Evolutionary conservation across 2,329 filamentous ascomycete species (phyloP).

Genomic region (Trichoderma harzianum): DNA sequence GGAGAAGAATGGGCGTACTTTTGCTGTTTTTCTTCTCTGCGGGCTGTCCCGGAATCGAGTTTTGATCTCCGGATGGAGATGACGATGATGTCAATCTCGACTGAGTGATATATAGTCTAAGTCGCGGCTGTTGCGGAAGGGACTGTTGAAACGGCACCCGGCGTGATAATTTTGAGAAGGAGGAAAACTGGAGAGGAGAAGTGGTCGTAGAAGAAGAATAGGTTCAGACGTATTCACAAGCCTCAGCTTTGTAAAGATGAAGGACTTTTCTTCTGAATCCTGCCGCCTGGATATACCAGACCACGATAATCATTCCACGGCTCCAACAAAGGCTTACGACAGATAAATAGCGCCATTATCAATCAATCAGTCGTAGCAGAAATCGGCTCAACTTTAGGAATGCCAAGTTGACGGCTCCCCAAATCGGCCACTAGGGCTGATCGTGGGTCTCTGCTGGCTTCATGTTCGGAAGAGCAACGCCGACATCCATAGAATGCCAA

Average conservation of each 20-base stretch:
- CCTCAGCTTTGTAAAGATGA: not conserved
- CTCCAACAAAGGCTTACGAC: not conserved
- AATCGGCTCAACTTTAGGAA: not conserved
- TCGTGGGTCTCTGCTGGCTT: constrained; percentile 1
- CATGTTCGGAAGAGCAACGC: not conserved
- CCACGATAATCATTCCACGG: not conserved
- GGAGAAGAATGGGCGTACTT: not conserved
- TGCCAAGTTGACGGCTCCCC: not conserved
- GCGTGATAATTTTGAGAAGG: not conserved
- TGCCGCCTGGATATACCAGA: not conserved
- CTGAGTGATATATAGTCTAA: not conserved
- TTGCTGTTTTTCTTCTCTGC: not conserved
- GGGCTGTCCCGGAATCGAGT: not conserved
- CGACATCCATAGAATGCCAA: not conserved
- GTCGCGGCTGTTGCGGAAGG: not conserved
- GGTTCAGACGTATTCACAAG: not conserved
- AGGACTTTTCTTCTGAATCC: not conserved
- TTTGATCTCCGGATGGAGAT: not conserved
- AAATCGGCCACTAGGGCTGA: not conserved
- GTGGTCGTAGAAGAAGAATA: not conserved
- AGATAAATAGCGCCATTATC: not conserved
- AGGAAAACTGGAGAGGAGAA: not conserved
- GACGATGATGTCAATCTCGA: not conserved
- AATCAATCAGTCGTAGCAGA: not conserved
- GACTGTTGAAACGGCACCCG: not conserved